A percentile compares a stretch with the other conserved stretches of the same genome.
Evolutionary conservation across 345 rosid species (phyloP).

Genomic region (Balakata baccata): DNA sequence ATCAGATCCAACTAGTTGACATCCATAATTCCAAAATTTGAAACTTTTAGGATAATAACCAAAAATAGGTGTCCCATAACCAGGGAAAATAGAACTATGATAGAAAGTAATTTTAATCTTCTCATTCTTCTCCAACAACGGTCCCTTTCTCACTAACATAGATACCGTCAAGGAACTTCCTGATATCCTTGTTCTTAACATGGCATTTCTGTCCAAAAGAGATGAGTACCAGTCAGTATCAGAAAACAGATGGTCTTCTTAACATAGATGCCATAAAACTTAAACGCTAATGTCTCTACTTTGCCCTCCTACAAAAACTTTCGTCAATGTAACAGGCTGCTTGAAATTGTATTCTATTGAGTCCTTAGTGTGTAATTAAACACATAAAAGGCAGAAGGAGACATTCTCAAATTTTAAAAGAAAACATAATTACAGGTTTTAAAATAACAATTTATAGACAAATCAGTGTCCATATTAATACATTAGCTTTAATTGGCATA

Average conservation of each 20-base stretch:
- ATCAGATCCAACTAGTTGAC: neutral
- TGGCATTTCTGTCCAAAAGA: conserved; percentile 4
- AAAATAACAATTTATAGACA: no score
- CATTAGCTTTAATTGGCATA: no score
- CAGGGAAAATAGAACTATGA: neutral
- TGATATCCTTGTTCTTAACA: conserved; percentile 9
- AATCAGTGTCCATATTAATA: no score
- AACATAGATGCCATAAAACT: no score
- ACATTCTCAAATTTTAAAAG: no score
- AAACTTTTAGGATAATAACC: neutral
- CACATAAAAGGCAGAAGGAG: no score
- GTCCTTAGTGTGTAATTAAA: no score
- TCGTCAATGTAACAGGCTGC: no score
- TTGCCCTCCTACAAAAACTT: no score
- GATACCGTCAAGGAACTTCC: conserved; percentile 11
- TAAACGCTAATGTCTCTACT: no score
- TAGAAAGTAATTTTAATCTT: neutral
- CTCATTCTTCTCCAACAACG: neutral
- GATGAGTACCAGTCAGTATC: neutral
- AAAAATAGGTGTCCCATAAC: neutral
- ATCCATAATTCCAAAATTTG: neutral
- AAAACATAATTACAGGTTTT: no score
- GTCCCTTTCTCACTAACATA: conserved; percentile 9
- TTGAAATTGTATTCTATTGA: no score
- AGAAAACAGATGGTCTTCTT: neutral